Base-by-base conservation (phyloP, 305 asterid genomes). In the Euphrasia arctica region DNA sequence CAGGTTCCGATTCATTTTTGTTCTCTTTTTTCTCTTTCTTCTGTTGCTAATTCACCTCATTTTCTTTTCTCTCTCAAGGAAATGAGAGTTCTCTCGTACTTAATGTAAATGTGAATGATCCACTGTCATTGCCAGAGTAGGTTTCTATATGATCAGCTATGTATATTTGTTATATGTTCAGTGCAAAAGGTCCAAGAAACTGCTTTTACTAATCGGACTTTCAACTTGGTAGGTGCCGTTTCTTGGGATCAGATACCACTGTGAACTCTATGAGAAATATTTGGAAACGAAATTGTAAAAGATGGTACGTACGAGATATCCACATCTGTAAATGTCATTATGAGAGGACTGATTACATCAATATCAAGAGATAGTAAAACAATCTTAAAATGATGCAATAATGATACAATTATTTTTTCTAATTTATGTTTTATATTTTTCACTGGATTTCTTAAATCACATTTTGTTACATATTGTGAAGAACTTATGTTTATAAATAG, bases 121-220 rank as follows among this genome's bases (percentile, higher is more conserved):
- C 97, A 5, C 66, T 63, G 69, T 79, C 90, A 61, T 62, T 84
- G 51, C 97, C 97, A 12, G 92, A 90, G 97, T 90, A 82, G 31
- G 78, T 69, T 63, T 70, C 41, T 54, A 15, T 42, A 36, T 39
- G 42, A 22, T 29, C 60, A 77, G 58, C 74, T 12, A 52, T 36
- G 7, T 43, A 14, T 58, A 36, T 10, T 47, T 39, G 45, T 51
- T 60, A 7, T 64, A 31, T 68, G 63, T 54, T 58, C 7, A 34
- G 47, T 49, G 62, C 63, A 64, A 28, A 65, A 32, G 25, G 36
- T 43, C 9, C 36, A 47, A 54, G 13, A 58, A 59, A 27, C 67
- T 39, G 56, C 47, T 67, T 48, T 12, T 58, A 66, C 47, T 69
- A 61, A 69, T 67, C 69, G 5, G 60, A 58, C 51, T 69, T 73